These are phyloP conservation scores for Emmonsiellopsis sp. DNA, from an alignment of 2,329 filamentous ascomycete genomes.

Conservation along the genomic window DNA sequence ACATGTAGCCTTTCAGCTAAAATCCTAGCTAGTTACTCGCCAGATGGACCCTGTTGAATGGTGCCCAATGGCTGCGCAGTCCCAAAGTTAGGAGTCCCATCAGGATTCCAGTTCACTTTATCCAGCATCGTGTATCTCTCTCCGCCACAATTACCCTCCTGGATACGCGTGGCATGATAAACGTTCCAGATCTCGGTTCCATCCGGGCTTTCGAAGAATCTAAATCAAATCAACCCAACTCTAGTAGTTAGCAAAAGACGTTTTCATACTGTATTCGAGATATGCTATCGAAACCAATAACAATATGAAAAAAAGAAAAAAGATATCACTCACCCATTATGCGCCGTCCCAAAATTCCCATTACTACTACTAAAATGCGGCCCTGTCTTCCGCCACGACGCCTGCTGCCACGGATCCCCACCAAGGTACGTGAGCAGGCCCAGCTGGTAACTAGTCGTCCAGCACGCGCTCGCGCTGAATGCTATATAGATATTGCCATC, in stretches of 20 bases:
- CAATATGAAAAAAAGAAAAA: too few relatives aligned
- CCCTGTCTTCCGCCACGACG: slow-evolving; percentile 43
- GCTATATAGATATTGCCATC: slow-evolving; percentile 44
- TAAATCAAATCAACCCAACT: slow-evolving; percentile 10
- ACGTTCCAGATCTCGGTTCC: slow-evolving; percentile 45
- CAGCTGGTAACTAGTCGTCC: slow-evolving; percentile 46
- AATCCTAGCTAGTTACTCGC: neutral
- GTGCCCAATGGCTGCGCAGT: neutral
- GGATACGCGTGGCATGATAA: slow-evolving; percentile 44
- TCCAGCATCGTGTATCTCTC: slow-evolving; percentile 45
- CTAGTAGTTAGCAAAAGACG: too few relatives aligned
- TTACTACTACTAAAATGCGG: slow-evolving; percentile 43
- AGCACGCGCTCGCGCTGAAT: slow-evolving; percentile 49
- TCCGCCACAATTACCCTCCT: slow-evolving; percentile 41
- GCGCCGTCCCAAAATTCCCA: slow-evolving; percentile 47
- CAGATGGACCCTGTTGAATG: neutral
- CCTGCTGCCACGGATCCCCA: slow-evolving; percentile 7
- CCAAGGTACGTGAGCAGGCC: slow-evolving; percentile 31
- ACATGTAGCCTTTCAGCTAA: too few relatives aligned
- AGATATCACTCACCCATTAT: slow-evolving; percentile 33
- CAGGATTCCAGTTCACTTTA: slow-evolving; percentile 39
- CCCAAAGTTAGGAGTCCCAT: slow-evolving; percentile 46
- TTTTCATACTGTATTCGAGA: too few relatives aligned
- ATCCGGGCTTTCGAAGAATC: slow-evolving; percentile 48
- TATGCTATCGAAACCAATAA: too few relatives aligned